These are phyloP conservation scores for Rauvolfia tetraphylla DNA, from an alignment of 257 asterid genomes.

Conservation along the genomic window DNA sequence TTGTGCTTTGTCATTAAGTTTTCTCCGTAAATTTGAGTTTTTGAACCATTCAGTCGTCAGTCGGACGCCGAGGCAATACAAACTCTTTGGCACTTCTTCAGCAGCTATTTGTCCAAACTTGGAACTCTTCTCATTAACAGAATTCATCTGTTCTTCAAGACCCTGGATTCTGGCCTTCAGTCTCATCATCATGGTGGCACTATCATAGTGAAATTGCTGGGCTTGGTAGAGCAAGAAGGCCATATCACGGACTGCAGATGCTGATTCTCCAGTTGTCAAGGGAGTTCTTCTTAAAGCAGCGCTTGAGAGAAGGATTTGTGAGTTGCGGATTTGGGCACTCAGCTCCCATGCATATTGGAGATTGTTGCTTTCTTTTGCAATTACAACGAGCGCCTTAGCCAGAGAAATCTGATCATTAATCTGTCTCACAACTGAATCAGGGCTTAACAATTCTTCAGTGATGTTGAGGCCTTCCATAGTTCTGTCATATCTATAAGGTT, in stretches of 20 bases:
- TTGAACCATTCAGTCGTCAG: slow-evolving; percentile 44
- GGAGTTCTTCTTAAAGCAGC: slow-evolving; percentile 47
- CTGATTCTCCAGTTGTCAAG: slow-evolving; percentile 38
- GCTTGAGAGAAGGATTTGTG: slow-evolving; percentile 38
- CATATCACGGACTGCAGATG: slow-evolving; percentile 39
- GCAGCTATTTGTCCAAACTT: slow-evolving; percentile 49
- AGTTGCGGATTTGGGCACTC: slow-evolving; percentile 46
- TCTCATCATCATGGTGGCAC: slow-evolving; percentile 48
- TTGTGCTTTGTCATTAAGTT: slow-evolving; percentile 20
- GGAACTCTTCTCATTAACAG: slow-evolving; percentile 42
- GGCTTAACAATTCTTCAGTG: slow-evolving; percentile 44
- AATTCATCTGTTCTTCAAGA: slow-evolving; percentile 43
- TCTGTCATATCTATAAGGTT: slow-evolving; percentile 36
- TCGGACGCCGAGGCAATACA: slow-evolving; percentile 44
- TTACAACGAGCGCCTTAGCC: slow-evolving; percentile 42
- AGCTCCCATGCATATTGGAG: slow-evolving; percentile 51
- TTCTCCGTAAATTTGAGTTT: slow-evolving; percentile 29
- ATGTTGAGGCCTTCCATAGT: slow-evolving; percentile 32
- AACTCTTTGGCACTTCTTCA: slow-evolving; percentile 47
- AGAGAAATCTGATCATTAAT: slow-evolving; percentile 48
- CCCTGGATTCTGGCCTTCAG: slow-evolving; percentile 45
- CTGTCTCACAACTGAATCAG: slow-evolving; percentile 42
- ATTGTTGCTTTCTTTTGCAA: slow-evolving; percentile 46
- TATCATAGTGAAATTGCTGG: slow-evolving; percentile 44
- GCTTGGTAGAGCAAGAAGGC: slow-evolving; percentile 47